These are phyloP conservation scores for Stevia rebaudiana DNA, from an alignment of 140 eudicot species.

Conservation along the genomic window DNA sequence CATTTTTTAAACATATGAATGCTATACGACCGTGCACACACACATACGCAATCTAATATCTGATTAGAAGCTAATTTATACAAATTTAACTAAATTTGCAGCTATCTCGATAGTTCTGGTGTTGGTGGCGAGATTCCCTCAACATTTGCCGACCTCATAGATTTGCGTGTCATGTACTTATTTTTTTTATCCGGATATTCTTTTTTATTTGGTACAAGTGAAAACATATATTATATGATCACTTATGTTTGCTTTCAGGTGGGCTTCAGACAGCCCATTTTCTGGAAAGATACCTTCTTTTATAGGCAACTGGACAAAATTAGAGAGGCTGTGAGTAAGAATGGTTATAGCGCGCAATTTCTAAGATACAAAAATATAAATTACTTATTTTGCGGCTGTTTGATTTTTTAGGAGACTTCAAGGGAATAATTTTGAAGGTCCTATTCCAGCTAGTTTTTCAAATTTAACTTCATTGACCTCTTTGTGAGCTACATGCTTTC, in stretches of 20 bases:
- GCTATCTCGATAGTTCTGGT: slow-evolving; percentile 74
- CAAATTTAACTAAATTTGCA: slow-evolving; percentile 18
- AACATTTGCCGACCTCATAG: slow-evolving; percentile 47
- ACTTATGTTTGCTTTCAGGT: slow-evolving; percentile 44
- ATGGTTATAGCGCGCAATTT: slow-evolving; percentile 1
- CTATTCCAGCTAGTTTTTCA: slow-evolving; percentile 67
- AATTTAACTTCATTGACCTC: slow-evolving; percentile 45
- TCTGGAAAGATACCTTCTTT: slow-evolving; percentile 63
- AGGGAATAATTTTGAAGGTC: slow-evolving; percentile 70
- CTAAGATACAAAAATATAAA: background rate
- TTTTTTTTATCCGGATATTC: slow-evolving; percentile 5
- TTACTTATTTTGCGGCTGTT: slow-evolving; percentile 8
- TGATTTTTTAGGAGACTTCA: slow-evolving; percentile 54
- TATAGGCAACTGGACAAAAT: slow-evolving; percentile 60
- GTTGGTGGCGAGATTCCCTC: slow-evolving; percentile 65
- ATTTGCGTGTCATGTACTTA: slow-evolving; percentile 41
- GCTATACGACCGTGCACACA: background rate
- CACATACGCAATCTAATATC: slow-evolving; percentile 1
- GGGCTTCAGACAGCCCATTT: slow-evolving; percentile 62
- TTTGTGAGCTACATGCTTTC: slow-evolving; percentile 39
- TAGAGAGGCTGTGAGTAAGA: slow-evolving; percentile 43
- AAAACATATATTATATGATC: background rate
- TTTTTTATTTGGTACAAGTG: background rate
- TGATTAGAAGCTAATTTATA: background rate
- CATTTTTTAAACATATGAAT: slow-evolving; percentile 21